These are phyloP conservation scores for Testicularia cyperi DNA, from an alignment of 1,284 basidiomycete species.

Conservation along the genomic window DNA sequence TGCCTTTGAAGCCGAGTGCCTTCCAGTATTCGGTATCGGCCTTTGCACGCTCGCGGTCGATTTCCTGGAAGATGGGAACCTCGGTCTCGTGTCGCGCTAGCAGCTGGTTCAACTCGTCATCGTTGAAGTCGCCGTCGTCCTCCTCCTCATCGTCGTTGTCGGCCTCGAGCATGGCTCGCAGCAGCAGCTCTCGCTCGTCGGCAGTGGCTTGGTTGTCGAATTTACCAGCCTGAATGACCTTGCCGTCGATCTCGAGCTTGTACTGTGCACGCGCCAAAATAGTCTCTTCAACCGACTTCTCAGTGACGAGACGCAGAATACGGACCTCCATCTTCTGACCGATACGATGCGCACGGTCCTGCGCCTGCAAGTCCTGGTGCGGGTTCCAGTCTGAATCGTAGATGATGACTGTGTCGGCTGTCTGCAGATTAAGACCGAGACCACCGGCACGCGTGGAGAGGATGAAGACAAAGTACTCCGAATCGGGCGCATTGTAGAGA, in stretches of 20 bases:
- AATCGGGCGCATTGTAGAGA: constrained; percentile 86
- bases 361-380: constrained; percentile 77
- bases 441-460: constrained; percentile 91
- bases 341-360: constrained; percentile 89
- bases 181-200: constrained; percentile 92
- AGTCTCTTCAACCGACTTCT: constrained; percentile 96
- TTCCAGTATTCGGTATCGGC: constrained; percentile 74
- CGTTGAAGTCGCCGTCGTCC: constrained; percentile 83
- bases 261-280: constrained; percentile 91
- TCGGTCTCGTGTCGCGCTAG: constrained; percentile 85
- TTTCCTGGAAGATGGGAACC: constrained; percentile 73
- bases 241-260: constrained; percentile 99
- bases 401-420: constrained; percentile 98
- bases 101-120: constrained; percentile 94
- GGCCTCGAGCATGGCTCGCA: constrained; percentile 67
- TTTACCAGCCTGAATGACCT: constrained; percentile 83
- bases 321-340: constrained; percentile 98
- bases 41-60: constrained; percentile 80
- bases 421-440: constrained; percentile 95
- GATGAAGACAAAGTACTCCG: constrained; percentile 84
- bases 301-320: constrained; percentile 93
- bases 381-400: constrained; percentile 65
- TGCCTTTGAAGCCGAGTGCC: constrained; percentile 67
- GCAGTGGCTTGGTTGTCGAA: constrained; percentile 99
- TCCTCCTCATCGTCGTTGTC: constrained; percentile 60